Evolutionary conservation across 345 rosid genomes (phyloP).

Genomic region (Eucalyptus sideroxylon): DNA sequence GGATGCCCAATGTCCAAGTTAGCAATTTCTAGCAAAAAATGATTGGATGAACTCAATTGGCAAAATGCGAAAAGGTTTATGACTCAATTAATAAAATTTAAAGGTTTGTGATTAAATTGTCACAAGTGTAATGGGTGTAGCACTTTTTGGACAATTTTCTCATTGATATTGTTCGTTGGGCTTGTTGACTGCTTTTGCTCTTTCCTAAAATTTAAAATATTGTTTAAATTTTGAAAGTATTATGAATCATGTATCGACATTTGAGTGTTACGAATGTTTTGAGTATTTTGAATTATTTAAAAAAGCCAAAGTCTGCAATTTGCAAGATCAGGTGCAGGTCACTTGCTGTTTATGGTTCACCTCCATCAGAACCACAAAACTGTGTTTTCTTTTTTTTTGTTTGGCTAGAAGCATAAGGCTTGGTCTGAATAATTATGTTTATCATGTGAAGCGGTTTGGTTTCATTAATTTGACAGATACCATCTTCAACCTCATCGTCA

Average conservation of each 20-base stretch:
- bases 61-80: no score
- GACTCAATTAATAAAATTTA: no score
- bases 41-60: not conserved
- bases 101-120: no score
- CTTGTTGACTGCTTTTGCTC: not conserved
- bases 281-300: not conserved
- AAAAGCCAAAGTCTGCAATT: no score
- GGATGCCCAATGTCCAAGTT: accelerated
- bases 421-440: not conserved
- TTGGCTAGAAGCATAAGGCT: not conserved
- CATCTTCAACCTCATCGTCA: not conserved
- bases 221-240: not conserved
- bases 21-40: no score
- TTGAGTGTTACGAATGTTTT: not conserved
- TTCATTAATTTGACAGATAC: not conserved
- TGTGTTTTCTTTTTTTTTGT: not conserved
- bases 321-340: not conserved
- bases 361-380: not conserved
- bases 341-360: not conserved
- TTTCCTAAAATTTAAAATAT: not conserved
- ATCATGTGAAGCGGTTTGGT: not conserved
- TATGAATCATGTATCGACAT: not conserved
- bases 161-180: not conserved
- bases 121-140: accelerated
- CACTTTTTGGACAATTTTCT: not conserved